Percentiles rank a stretch among this genome's conserved stretches.
phyloP scores from a whole-genome alignment of 176 grass and related monocot species.

The Thinopyrum elongatum region DNA sequence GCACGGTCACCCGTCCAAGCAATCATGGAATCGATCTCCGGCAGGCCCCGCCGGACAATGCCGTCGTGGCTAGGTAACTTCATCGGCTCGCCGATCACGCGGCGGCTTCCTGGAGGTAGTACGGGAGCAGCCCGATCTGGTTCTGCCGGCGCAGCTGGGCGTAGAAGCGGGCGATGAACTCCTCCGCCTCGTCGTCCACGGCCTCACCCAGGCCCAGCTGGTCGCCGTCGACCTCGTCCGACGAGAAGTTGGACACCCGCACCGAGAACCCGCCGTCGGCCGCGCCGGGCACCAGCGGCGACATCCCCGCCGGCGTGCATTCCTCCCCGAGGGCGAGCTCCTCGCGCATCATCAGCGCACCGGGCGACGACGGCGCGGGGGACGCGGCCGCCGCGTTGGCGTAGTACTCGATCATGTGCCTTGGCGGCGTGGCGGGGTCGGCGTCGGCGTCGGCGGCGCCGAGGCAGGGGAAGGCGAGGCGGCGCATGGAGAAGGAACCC shows the following conservation, averaged over 20 bases:
- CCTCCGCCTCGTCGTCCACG: slow-evolving; percentile 84
- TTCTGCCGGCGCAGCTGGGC: slow-evolving; percentile 81
- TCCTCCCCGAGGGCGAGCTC: slow-evolving; percentile 55
- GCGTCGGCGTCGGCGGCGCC: background rate
- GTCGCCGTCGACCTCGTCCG: slow-evolving; percentile 32
- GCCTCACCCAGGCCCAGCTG: background rate
- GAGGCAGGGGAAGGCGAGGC: slow-evolving; percentile 74
- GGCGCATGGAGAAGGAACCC: slow-evolving; percentile 51
- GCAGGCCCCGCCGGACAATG: background rate
- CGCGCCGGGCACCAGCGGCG: background rate
- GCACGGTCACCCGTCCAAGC: background rate
- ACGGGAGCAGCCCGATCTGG: slow-evolving; percentile 48
- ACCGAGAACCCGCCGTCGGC: slow-evolving; percentile 36
- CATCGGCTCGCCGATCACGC: background rate
- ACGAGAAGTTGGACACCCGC: slow-evolving; percentile 62
- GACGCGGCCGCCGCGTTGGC: background rate
- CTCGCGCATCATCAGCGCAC: background rate
- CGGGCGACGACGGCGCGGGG: slow-evolving; percentile 28
- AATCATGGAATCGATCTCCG: background rate
- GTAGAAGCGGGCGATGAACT: slow-evolving; percentile 93
- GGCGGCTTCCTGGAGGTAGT: slow-evolving; percentile 39
- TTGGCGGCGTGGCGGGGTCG: slow-evolving; percentile 1
- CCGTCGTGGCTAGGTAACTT: background rate
- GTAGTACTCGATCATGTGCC: slow-evolving; percentile 59
- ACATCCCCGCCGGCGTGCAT: slow-evolving; percentile 21